Conservation (phyloP, 2,329 filamentous ascomycete species). For the Chaetothyriales sp. region DNA sequence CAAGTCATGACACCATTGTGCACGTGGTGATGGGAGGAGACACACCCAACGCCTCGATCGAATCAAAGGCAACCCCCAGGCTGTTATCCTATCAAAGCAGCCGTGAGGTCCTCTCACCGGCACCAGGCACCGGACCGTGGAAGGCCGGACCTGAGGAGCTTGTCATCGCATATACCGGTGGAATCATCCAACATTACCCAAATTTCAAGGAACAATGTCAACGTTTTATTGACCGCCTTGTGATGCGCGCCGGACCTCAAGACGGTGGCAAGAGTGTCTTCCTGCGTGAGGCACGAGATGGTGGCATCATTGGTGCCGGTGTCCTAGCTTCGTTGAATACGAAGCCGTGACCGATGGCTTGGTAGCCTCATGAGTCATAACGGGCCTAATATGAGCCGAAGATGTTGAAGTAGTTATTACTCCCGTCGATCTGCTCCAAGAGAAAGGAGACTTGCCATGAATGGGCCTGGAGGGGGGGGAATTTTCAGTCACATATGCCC, state of each 20-base stretch:
- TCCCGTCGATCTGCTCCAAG: neutral
- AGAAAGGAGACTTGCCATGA: neutral
- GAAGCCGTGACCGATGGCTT: neutral
- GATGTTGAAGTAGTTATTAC: neutral
- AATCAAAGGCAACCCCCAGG: constrained; percentile 3
- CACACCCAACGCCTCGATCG: constrained; percentile 10
- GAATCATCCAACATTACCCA: constrained; percentile 66
- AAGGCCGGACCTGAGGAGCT: constrained; percentile 40
- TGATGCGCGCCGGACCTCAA: constrained; percentile 31
- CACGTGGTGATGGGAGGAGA: constrained; percentile 7
- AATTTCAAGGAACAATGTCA: constrained; percentile 58
- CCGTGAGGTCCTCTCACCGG: constrained; percentile 10
- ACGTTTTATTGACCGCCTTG: constrained; percentile 45
- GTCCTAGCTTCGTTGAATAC: constrained; percentile 29
- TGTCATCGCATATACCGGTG: constrained; percentile 64
- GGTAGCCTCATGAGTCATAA: neutral
- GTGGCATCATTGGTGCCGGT: constrained; percentile 41
- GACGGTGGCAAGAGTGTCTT: constrained; percentile 36
- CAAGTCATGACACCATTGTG: constrained; percentile 7
- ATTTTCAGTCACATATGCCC: neutral
- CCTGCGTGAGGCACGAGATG: constrained; percentile 37
- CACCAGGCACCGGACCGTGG: constrained; percentile 13
- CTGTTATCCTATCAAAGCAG: constrained; percentile 1
- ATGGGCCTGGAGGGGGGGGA: no score
- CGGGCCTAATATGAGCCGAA: neutral